phyloP scores from a whole-genome alignment of 768 basidiomycete species.

The Tephrocybe sp. region DNA sequence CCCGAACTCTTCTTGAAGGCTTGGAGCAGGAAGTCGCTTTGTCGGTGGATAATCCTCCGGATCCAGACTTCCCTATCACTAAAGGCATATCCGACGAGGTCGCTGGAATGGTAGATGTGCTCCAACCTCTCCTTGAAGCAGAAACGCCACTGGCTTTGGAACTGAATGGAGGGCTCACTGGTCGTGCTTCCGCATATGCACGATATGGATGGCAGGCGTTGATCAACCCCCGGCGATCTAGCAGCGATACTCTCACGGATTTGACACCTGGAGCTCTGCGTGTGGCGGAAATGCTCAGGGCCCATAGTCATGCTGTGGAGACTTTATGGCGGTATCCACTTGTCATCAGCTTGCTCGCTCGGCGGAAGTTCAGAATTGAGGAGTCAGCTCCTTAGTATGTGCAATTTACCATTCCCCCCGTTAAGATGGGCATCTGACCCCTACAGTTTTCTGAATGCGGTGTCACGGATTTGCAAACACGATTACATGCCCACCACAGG shows the following conservation, averaged over 20 bases:
- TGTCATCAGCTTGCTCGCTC: conserved; percentile 51
- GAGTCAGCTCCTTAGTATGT: conserved; percentile 76
- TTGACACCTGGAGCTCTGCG: conserved; percentile 3
- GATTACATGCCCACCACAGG: conserved; percentile 74
- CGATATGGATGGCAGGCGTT: conserved; percentile 16
- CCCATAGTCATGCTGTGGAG: conserved; percentile 48
- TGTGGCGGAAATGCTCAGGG: conserved; percentile 49
- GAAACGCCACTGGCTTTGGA: conserved; percentile 9
- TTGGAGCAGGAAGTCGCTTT: conserved; percentile 7
- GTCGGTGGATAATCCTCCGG: conserved; percentile 13
- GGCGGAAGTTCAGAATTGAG: conserved; percentile 62
- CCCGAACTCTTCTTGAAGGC: conserved; percentile 13
- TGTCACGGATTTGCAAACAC: conserved; percentile 59
- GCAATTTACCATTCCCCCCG: neutral
- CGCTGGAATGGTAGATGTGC: neutral
- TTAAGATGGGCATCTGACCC: neutral
- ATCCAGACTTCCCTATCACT: conserved; percentile 10
- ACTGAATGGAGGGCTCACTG: conserved; percentile 16
- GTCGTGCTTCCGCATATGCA: conserved; percentile 13
- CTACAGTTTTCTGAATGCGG: conserved; percentile 61
- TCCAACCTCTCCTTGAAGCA: conserved; percentile 13
- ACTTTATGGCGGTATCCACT: conserved; percentile 68
- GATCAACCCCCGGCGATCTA: conserved; percentile 9
- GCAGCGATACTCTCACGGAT: conserved; percentile 9
- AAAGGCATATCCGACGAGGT: conserved; percentile 12